Conservation (phyloP, 495 filamentous ascomycete genomes). For the Chaetomium cochliodes region DNA sequence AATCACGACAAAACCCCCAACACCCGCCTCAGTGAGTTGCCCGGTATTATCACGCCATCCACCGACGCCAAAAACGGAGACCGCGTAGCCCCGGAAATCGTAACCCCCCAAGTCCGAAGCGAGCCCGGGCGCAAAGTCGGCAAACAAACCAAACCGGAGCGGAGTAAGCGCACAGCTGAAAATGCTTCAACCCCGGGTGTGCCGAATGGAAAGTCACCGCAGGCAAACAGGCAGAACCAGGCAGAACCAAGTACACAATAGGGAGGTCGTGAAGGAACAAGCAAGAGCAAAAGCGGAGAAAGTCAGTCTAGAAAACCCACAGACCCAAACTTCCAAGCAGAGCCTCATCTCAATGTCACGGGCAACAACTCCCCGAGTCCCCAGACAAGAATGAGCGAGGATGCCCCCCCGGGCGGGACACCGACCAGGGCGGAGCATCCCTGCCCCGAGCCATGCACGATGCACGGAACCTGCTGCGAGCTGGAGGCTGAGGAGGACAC, state of each 20-base stretch:
- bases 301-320: neutral
- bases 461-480: neutral
- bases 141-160: neutral
- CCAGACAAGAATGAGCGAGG: neutral
- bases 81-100: neutral
- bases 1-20: neutral
- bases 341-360: slow-evolving; percentile 5
- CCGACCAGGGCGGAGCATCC: neutral
- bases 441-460: neutral
- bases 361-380: too few relatives aligned
- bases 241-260: neutral
- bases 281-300: neutral
- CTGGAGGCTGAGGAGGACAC: neutral
- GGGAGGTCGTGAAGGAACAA: neutral
- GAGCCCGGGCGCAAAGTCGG: neutral
- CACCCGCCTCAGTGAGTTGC: neutral
- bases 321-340: neutral
- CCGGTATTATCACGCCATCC: neutral
- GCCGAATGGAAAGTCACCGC: neutral
- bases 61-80: neutral
- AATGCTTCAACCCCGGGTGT: neutral
- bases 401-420: slow-evolving; percentile 10
- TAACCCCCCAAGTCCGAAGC: neutral
- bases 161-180: neutral
- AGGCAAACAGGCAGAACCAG: neutral